Base-by-base conservation (phyloP, 371 early-diverging fungal genomes). In the Zancudomyces culisetae region DNA sequence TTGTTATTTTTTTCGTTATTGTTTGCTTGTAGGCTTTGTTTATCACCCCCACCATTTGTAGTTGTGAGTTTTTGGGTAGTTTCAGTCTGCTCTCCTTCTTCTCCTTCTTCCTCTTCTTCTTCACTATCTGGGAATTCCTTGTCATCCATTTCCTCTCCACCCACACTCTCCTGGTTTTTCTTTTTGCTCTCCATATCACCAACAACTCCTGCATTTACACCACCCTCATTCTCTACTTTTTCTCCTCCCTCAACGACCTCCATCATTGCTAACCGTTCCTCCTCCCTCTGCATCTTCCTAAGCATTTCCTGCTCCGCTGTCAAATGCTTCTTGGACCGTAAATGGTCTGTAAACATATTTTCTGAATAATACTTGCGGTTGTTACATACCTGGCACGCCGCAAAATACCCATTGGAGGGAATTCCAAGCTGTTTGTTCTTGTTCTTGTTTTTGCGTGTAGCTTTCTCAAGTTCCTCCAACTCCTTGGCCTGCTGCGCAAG, bases 251-350 rank as follows among this genome's bases (percentile, higher is more conserved):
- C 29, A 26, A n/a, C 53, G 4, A 55, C 49, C 6, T 46, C 49
- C 22, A 27, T 52, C 0, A 20, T 60, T 0, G 63, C 66, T 13
- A 43, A 42, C 21, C 52, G 19, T 26, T 59, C 53, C 47, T 60
- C 58, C 24, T 60, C 59, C 19, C 22, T 28, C 43, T 55, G 56
- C 49, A 60, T 42, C 41, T 52, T 51, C 27, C 48, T 55, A 2
- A 68, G 21, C 56, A 63, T 54, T 46, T 46, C 55, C 2, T 46
- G 69, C 61, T 76, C 76, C 20, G 55, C 60, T 58, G 90, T 91
- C 66, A 79, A 81, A 73, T 97, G 98, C 63, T 93, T 95, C 64
- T 85, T 91, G 49, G 88, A 87, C 22, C 67, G 69, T 40, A 90
- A 48, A 63, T 95, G 94, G 64, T 87, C 91, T 43, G 76, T 72